phyloP scores from a whole-genome alignment of 129 eudicot genomes.

The sunflower (Helianthus annuus) region HanXRQr2.0-SUNRISE NC_035438.2:92932661-92933160 shows the following conservation, averaged over 20 bases:
- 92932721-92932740: no score
- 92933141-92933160: no score
- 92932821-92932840: conserved; percentile 50
- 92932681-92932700: no score
- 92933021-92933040: conserved; percentile 24
- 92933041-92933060: background rate
- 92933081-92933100: no score
- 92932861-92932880: conserved; percentile 62
- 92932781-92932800: conserved; percentile 45
- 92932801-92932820: conserved; percentile 69
- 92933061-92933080: no score
- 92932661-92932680: no score
- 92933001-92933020: conserved; percentile 38
- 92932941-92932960: conserved; percentile 54
- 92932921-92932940: conserved; percentile 26
- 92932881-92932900: conserved; percentile 93
- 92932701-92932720: no score
- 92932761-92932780: no score
- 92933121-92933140: no score
- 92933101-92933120: no score
- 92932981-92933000: conserved; percentile 32
- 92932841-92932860: conserved; percentile 34
- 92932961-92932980: conserved; percentile 42
- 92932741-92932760: no score
- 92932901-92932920: conserved; percentile 78